Percentiles rank a stretch among this genome's conserved stretches.
These are phyloP conservation scores for Rasamsonia emersonii DNA, from an alignment of 2,329 filamentous ascomycete genomes.

Conservation along the genomic window DNA sequence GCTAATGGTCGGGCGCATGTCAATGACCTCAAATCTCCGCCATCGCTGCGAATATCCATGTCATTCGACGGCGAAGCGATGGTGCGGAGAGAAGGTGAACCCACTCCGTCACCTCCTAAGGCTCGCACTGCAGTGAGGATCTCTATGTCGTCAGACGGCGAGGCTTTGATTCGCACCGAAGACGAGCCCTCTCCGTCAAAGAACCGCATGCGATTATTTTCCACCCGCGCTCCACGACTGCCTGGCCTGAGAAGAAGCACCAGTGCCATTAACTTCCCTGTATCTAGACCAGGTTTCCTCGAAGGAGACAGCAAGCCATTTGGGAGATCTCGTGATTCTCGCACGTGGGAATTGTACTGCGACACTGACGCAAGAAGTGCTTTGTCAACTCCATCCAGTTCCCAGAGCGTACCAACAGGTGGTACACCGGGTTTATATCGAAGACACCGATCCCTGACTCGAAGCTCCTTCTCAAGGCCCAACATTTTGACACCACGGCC, in stretches of 20 bases:
- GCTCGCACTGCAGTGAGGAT: conserved; percentile 55
- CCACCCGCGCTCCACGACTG: conserved; percentile 39
- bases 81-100: conserved; percentile 29
- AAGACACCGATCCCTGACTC: conserved; percentile 45
- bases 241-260: conserved; percentile 59
- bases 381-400: conserved; percentile 69
- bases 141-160: conserved; percentile 78
- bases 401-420: conserved; percentile 55
- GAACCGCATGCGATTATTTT: conserved; percentile 41
- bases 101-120: conserved; percentile 33
- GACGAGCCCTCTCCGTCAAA: conserved; percentile 61
- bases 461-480: conserved; percentile 50
- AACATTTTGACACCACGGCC: conserved; percentile 25
- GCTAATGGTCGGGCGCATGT: conserved; percentile 13
- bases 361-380: conserved; percentile 72
- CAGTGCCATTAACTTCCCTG: conserved; percentile 55
- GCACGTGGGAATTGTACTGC: conserved; percentile 86
- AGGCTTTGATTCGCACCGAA: conserved; percentile 71
- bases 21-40: conserved; percentile 21
- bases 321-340: conserved; percentile 75
- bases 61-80: conserved; percentile 34
- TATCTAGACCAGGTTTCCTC: conserved; percentile 44
- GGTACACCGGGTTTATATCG: conserved; percentile 74
- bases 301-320: conserved; percentile 42
- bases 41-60: conserved; percentile 32